phyloP scores from a whole-genome alignment of 108 stramenopile species.

The Conticribra guillardii region DNA sequence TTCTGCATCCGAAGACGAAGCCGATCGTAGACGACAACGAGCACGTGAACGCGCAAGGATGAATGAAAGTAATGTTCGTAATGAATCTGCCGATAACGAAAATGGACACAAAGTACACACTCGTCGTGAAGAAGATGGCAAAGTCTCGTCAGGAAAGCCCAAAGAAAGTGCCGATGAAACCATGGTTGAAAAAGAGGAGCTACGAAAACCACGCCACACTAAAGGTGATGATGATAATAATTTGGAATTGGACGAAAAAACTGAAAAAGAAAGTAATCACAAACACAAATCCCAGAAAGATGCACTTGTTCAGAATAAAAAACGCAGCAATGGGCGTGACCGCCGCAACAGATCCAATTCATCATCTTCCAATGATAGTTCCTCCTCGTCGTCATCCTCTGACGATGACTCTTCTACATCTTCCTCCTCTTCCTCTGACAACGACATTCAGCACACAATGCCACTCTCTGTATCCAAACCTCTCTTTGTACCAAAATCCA shows the following conservation, averaged over 20 bases:
- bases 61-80: not conserved
- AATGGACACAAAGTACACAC: not conserved
- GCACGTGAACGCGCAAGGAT: constrained; percentile 32
- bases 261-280: too few species aligned
- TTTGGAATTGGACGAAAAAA: too few species aligned
- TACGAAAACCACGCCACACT: too few species aligned
- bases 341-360: constrained; percentile 4
- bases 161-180: too few species aligned
- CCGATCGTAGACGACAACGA: constrained; percentile 37
- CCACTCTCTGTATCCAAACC: constrained; percentile 61
- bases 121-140: not conserved
- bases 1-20: constrained; percentile 44
- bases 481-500: constrained; percentile 77
- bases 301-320: not conserved
- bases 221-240: too few species aligned
- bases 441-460: constrained; percentile 27
- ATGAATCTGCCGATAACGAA: not conserved
- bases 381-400: constrained; percentile 46
- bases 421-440: constrained; percentile 33
- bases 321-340: not conserved
- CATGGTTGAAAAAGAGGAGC: too few species aligned
- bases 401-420: constrained; percentile 10
- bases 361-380: constrained; percentile 34
- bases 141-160: too few species aligned
- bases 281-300: too few species aligned